Conservation (phyloP, 2,329 filamentous ascomycete species). For the Nectriaceae sp. region DNA sequence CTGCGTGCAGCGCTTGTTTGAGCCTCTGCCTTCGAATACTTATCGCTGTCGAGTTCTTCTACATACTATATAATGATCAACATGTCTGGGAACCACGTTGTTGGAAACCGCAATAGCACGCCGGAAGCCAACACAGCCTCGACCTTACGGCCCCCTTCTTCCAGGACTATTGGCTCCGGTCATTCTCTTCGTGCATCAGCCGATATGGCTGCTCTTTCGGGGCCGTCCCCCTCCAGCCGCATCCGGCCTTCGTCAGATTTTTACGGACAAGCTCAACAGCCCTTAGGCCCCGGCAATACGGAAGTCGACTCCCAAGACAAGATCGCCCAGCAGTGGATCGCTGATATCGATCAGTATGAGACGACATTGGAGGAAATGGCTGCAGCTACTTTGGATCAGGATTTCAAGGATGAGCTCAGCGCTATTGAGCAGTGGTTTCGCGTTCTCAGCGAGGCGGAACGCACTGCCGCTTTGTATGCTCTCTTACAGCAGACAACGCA, state of each 20-base stretch:
- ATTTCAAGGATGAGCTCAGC: slow-evolving; percentile 98
- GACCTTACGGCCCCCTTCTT: slow-evolving; percentile 79
- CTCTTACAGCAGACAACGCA: slow-evolving; percentile 97
- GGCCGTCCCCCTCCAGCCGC: slow-evolving; percentile 68
- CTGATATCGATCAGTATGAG: slow-evolving; percentile 98
- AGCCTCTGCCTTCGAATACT: slow-evolving; percentile 7
- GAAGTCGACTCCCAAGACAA: slow-evolving; percentile 87
- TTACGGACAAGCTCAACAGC: slow-evolving; percentile 75
- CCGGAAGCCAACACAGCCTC: slow-evolving; percentile 84
- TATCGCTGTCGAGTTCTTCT: slow-evolving; percentile 10
- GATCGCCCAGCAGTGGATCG: slow-evolving; percentile 97
- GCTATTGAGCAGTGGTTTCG: slow-evolving; percentile 99
- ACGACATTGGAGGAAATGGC: slow-evolving; percentile 99
- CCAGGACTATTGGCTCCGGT: slow-evolving; percentile 74
- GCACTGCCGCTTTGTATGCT: slow-evolving; percentile 93
- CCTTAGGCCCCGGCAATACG: slow-evolving; percentile 64
- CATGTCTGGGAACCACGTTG: slow-evolving; percentile 69
- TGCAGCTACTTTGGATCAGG: slow-evolving; percentile 95
- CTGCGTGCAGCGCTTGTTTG: slow-evolving; percentile 14
- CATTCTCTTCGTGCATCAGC: slow-evolving; percentile 93
- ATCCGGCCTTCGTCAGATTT: slow-evolving; percentile 96
- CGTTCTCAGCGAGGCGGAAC: slow-evolving; percentile 93
- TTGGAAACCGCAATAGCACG: slow-evolving; percentile 93
- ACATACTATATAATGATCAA: slow-evolving; percentile 50
- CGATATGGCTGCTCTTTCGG: slow-evolving; percentile 84